These are phyloP conservation scores for Laetiporus sulphureus DNA, from an alignment of 1,284 basidiomycete genomes.

Conservation along the genomic window DNA sequence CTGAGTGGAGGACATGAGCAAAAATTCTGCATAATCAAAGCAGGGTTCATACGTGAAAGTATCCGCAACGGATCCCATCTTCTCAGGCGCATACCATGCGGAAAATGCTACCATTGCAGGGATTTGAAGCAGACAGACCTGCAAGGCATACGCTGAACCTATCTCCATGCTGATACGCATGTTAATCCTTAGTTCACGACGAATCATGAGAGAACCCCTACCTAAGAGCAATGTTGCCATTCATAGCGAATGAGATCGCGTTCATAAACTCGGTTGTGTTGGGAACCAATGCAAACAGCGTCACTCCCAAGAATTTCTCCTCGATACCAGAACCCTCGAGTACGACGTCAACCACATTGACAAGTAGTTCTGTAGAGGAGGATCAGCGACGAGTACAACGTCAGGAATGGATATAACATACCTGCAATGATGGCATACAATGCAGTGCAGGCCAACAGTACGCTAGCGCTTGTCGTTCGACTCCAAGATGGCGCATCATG, in stretches of 20 bases:
- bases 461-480: conserved; percentile 77
- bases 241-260: conserved; percentile 97
- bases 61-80: conserved; percentile 77
- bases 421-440: conserved; percentile 96
- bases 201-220: conserved; percentile 28
- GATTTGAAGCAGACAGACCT: conserved; percentile 97
- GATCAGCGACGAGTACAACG: neutral
- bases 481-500: conserved; percentile 98
- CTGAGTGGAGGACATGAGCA: conserved; percentile 33
- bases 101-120: conserved; percentile 99
- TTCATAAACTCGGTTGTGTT: conserved; percentile 99
- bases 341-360: conserved; percentile 95
- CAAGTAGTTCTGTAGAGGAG: conserved; percentile 67
- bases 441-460: conserved; percentile 84
- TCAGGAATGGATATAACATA: conserved; percentile 31
- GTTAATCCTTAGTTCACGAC: neutral
- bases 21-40: neutral
- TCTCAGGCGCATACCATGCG: conserved; percentile 82
- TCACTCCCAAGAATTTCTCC: conserved; percentile 97
- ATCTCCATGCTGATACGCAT: conserved; percentile 87
- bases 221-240: conserved; percentile 97
- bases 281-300: conserved; percentile 94
- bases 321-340: conserved; percentile 91
- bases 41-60: conserved; percentile 73
- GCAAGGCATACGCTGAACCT: conserved; percentile 96